These are phyloP conservation scores for Dacryopinax primogenitus DNA, from an alignment of 768 basidiomycete genomes.

Conservation along the genomic window DNA sequence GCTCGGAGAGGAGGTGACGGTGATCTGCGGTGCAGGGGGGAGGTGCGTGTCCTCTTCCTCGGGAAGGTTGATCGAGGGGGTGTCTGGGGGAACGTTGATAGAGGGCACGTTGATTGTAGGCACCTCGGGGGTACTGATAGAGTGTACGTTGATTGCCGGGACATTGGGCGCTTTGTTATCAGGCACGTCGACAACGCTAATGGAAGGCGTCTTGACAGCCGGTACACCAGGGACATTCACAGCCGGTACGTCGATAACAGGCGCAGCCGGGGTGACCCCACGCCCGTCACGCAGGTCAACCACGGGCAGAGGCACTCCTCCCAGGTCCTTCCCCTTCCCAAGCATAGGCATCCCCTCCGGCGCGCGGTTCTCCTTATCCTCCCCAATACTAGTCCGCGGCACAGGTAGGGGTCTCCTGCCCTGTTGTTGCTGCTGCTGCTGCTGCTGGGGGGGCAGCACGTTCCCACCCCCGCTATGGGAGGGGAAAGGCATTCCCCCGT, in stretches of 20 bases:
- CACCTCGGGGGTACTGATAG: not conserved
- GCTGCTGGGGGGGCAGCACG: no score
- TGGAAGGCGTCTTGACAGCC: not conserved
- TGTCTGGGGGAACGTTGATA: not conserved
- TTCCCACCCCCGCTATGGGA: not conserved
- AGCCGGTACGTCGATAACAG: no score
- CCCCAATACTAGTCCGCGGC: not conserved
- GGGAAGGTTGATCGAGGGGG: not conserved
- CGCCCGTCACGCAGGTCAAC: no score
- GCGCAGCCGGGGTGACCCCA: no score
- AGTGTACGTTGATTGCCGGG: not conserved
- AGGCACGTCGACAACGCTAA: not conserved
- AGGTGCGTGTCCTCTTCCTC: not conserved
- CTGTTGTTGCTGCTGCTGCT: not conserved
- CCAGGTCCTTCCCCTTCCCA: no score
- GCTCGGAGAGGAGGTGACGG: slow-evolving; percentile 7
- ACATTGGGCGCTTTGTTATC: not conserved
- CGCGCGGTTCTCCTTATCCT: not conserved
- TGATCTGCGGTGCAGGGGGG: slow-evolving; percentile 11
- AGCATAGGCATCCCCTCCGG: not conserved
- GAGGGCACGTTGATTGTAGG: not conserved
- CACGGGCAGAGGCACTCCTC: no score
- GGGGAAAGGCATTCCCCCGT: no score
- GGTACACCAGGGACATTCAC: not conserved
- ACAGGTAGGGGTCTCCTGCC: not conserved